phyloP scores from a whole-genome alignment of 352 stramenopile species.

The Globisporangium canariense region DNA sequence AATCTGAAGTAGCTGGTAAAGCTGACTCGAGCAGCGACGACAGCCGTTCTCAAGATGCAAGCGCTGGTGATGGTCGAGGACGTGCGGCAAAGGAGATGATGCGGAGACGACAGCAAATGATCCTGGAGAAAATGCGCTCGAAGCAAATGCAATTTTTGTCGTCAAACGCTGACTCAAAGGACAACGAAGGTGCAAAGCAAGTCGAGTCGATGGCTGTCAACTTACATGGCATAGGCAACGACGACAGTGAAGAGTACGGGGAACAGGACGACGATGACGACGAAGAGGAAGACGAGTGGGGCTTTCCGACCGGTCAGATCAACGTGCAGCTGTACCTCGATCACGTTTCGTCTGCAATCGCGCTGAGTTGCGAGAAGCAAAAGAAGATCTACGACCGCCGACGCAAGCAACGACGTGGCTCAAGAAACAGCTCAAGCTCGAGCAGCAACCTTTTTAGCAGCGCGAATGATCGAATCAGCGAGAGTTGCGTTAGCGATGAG shows the following conservation, averaged over 20 bases:
- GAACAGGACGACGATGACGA: slow-evolving; percentile 54
- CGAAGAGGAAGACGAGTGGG: slow-evolving; percentile 73
- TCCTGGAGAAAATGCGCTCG: slow-evolving; percentile 66
- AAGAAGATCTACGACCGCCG: slow-evolving; percentile 28
- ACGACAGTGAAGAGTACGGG: slow-evolving; percentile 33
- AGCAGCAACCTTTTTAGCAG: slow-evolving; percentile 5
- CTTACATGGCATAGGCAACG: slow-evolving; percentile 15
- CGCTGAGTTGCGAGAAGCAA: slow-evolving; percentile 48
- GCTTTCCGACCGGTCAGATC: slow-evolving; percentile 72
- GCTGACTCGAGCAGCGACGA: not conserved
- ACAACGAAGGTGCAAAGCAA: slow-evolving; percentile 1
- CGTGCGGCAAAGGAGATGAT: slow-evolving; percentile 57
- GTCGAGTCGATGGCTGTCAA: slow-evolving; percentile 6
- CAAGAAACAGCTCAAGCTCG: slow-evolving; percentile 17
- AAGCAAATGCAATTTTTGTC: slow-evolving; percentile 75
- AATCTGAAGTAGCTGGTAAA: not conserved
- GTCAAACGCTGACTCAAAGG: slow-evolving; percentile 30
- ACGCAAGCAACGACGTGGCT: slow-evolving; percentile 30
- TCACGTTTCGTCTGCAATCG: slow-evolving; percentile 63
- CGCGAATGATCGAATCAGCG: slow-evolving; percentile 13
- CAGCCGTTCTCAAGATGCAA: slow-evolving; percentile 4
- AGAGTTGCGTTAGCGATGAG: slow-evolving; percentile 21
- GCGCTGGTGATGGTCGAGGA: slow-evolving; percentile 20
- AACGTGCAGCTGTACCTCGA: slow-evolving; percentile 64
- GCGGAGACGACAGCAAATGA: slow-evolving; percentile 55